phyloP scores from a whole-genome alignment of 306 rosid species.

The Crotalaria pallida region DNA sequence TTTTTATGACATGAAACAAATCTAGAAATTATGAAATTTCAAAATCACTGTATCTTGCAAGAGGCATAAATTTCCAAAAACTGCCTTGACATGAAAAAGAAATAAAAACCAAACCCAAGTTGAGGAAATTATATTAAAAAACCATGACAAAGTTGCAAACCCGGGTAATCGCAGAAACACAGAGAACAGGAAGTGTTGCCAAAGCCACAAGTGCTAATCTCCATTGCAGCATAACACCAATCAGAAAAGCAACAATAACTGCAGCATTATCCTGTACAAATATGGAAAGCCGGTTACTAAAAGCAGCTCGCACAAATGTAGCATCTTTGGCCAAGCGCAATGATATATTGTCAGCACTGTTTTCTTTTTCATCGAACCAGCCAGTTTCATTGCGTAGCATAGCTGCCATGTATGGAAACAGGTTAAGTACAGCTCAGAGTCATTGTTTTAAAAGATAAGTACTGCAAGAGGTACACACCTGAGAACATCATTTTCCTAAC shows the following conservation, averaged over 20 bases:
- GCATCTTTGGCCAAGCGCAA: slow-evolving; percentile 99
- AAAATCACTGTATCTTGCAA: neutral
- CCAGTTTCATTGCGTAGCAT: slow-evolving; percentile 98
- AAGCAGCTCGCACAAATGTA: slow-evolving; percentile 97
- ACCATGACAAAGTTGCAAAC: slow-evolving; percentile 42
- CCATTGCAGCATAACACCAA: slow-evolving; percentile 88
- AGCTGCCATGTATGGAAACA: slow-evolving; percentile 56
- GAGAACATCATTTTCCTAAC: slow-evolving; percentile 99
- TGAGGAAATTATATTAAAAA: neutral
- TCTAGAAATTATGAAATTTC: neutral
- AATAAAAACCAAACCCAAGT: slow-evolving; percentile 15
- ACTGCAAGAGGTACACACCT: slow-evolving; percentile 42
- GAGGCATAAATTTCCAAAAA: slow-evolving; percentile 13
- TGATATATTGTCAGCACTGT: slow-evolving; percentile 94
- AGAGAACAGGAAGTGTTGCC: slow-evolving; percentile 86
- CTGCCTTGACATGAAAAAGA: slow-evolving; percentile 2
- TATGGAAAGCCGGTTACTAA: slow-evolving; percentile 95
- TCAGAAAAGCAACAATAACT: slow-evolving; percentile 83
- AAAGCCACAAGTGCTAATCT: slow-evolving; percentile 95
- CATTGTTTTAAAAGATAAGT: neutral
- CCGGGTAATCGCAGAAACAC: slow-evolving; percentile 98
- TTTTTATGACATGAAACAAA: neutral
- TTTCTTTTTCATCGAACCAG: slow-evolving; percentile 97
- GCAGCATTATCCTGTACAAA: slow-evolving; percentile 99
- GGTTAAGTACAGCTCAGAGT: slow-evolving; percentile 22